These are phyloP conservation scores for Lagenaria siceraria DNA, from an alignment of 306 rosid species.

Conservation along the genomic window DNA sequence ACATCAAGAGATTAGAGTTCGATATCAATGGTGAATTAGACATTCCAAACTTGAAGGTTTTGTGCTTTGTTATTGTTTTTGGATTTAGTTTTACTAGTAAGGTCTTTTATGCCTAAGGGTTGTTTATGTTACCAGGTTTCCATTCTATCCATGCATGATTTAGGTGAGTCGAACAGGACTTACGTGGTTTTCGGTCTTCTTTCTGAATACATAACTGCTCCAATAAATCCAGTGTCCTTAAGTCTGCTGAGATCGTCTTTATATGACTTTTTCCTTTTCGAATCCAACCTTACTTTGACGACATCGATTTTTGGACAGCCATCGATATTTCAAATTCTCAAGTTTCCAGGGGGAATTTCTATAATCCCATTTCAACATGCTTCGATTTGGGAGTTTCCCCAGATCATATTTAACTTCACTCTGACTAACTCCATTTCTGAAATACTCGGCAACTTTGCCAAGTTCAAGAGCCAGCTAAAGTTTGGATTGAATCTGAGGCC, in stretches of 20 bases:
- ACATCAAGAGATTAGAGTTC: constrained; percentile 49
- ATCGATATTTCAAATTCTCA: constrained; percentile 53
- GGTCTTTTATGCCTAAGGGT: not conserved
- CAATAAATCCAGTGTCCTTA: constrained; percentile 51
- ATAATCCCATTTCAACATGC: constrained; percentile 55
- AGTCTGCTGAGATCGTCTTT: constrained; percentile 64
- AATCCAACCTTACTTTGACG: constrained; percentile 67
- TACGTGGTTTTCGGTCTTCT: constrained; percentile 70
- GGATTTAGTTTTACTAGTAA: not conserved
- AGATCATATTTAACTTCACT: constrained; percentile 71
- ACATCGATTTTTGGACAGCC: constrained; percentile 55
- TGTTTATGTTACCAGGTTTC: constrained; percentile 45
- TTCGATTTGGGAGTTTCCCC: constrained; percentile 53
- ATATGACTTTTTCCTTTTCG: constrained; percentile 56
- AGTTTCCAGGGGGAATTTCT: constrained; percentile 68
- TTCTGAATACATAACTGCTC: constrained; percentile 48
- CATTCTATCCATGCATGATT: constrained; percentile 58
- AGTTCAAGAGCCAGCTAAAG: constrained; percentile 55
- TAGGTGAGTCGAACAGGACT: constrained; percentile 40
- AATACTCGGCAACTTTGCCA: constrained; percentile 39
- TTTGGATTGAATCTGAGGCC: constrained; percentile 45
- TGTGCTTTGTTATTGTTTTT: constrained; percentile 14
- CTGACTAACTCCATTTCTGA: constrained; percentile 57
- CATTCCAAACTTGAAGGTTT: constrained; percentile 62
- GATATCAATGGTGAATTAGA: constrained; percentile 70